Base-by-base conservation (phyloP, 306 rosid genomes). In the Acacia crassicarpa region DNA sequence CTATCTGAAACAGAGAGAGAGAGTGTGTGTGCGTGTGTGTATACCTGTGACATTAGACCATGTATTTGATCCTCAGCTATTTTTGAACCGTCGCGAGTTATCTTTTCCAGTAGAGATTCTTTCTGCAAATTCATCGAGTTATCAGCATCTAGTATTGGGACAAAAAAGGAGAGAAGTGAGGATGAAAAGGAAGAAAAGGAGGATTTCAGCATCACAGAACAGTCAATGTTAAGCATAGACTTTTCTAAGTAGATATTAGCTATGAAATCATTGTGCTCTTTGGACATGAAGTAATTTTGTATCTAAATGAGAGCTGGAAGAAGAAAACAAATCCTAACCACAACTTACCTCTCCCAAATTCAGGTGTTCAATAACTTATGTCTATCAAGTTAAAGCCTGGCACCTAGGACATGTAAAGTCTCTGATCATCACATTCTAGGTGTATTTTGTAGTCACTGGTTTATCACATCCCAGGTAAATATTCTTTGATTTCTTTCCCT, bases 11-110 rank as follows among this genome's bases (percentile, higher is more conserved):
- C 32, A 48, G 0, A 51, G 17, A 49, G 58, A 38, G 41, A 38
- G 41, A 6, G 8, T 5, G 35, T 32, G 4, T 1, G 35, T 32
- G 4, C 3, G 4, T 32, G 35, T 32, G 8, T 25, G 11, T 25
- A 38, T 44, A 25, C 99, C 99, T 91, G 98, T 73, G 99, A 96
- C 98, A 96, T 94, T 51, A 93, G 86, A 80, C 98, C 97, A 75
- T 93, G 98, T 78, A 94, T 97, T 83, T 96, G 99, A 87, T 96
- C 99, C 78, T 92, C 99, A 0, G 99, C 90, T 86, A 96, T 96
- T 88, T 92, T 96, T 48, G 97, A 90, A 84, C 99, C 91, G 83
- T 93, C 98, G 5, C 97, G 98, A 74, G 91, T 91, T 75, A 96
- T 92, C 91, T 96, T 94, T 19, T 97, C 95, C 43, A 94, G 98